A percentile compares a stretch with the other conserved stretches of the same genome.
Conservation (phyloP, 495 filamentous ascomycete genomes). For the Bombardia bombarda region DNA sequence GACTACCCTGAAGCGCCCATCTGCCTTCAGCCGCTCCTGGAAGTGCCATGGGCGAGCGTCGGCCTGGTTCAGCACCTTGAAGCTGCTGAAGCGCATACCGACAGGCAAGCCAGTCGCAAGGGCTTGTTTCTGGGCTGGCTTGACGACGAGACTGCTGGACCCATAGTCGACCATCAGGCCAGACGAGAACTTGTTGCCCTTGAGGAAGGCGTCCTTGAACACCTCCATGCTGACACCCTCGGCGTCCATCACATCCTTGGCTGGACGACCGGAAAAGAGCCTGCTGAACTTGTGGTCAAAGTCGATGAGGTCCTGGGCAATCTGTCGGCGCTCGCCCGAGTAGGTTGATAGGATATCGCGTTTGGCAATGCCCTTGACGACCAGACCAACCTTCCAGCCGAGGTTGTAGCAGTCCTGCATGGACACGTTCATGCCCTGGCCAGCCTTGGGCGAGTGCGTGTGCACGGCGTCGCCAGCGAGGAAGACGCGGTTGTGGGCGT, state of each 20-base stretch:
- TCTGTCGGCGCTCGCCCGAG: constrained; percentile 56
- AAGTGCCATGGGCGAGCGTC: constrained; percentile 54
- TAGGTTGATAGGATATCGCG: constrained; percentile 60
- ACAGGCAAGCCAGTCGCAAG: constrained; percentile 13
- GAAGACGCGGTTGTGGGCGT: constrained; percentile 51
- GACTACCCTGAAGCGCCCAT: constrained; percentile 61
- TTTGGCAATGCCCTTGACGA: constrained; percentile 48
- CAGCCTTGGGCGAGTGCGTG: constrained; percentile 63
- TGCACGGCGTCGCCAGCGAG: constrained; percentile 58
- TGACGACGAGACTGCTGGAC: constrained; percentile 21
- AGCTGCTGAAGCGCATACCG: constrained; percentile 51
- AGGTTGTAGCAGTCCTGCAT: constrained; percentile 66
- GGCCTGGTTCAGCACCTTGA: constrained; percentile 51
- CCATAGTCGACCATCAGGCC: constrained; percentile 29
- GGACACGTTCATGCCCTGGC: constrained; percentile 70
- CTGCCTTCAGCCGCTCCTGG: constrained; percentile 31
- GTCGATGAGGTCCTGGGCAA: constrained; percentile 66
- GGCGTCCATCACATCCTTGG: constrained; percentile 35
- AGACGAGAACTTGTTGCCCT: constrained; percentile 29
- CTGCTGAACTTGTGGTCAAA: constrained; percentile 59
- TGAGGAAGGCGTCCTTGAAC: constrained; percentile 33
- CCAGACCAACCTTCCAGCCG: constrained; percentile 64
- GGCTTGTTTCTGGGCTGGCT: constrained; percentile 16
- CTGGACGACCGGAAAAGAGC: constrained; percentile 37
- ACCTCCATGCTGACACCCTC: constrained; percentile 37